These are phyloP conservation scores for Ustilago vetiveriae DNA, from an alignment of 1,284 basidiomycete species.

Conservation along the genomic window DNA sequence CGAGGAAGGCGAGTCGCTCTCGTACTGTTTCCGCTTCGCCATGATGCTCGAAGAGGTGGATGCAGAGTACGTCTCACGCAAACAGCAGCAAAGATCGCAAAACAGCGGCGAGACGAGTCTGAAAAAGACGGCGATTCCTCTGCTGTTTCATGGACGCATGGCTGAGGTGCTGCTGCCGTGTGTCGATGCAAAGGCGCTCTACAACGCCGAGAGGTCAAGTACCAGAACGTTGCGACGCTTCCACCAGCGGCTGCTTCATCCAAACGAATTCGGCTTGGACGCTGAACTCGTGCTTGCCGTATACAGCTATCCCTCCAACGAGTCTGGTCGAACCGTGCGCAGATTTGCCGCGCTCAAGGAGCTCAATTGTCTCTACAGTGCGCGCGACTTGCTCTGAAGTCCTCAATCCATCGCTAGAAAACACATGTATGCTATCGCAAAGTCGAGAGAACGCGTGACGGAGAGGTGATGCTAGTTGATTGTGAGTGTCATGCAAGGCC, in stretches of 20 bases:
- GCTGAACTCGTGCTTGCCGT: constrained; percentile 31
- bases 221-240: constrained; percentile 26
- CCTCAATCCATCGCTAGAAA: background rate
- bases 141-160: constrained; percentile 36
- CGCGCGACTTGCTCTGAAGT: constrained; percentile 17
- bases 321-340: constrained; percentile 20
- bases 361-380: constrained; percentile 18
- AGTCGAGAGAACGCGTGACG: background rate
- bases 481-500: constrained; percentile 34
- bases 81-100: constrained; percentile 5
- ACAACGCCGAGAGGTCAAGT: constrained; percentile 16
- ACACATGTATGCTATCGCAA: too few species aligned
- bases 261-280: constrained; percentile 14
- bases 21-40: constrained; percentile 37
- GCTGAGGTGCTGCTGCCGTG: constrained; percentile 24
- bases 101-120: background rate
- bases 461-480: constrained; percentile 1
- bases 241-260: constrained; percentile 21
- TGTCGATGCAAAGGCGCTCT: constrained; percentile 31
- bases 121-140: constrained; percentile 14
- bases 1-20: constrained; percentile 37
- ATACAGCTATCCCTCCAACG: constrained; percentile 25
- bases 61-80: constrained; percentile 21
- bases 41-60: constrained; percentile 46
- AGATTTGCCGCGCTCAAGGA: constrained; percentile 38